Conservation (phyloP, 2,329 filamentous ascomycete genomes). For the Pseudogymnoascus sp. region DNA sequence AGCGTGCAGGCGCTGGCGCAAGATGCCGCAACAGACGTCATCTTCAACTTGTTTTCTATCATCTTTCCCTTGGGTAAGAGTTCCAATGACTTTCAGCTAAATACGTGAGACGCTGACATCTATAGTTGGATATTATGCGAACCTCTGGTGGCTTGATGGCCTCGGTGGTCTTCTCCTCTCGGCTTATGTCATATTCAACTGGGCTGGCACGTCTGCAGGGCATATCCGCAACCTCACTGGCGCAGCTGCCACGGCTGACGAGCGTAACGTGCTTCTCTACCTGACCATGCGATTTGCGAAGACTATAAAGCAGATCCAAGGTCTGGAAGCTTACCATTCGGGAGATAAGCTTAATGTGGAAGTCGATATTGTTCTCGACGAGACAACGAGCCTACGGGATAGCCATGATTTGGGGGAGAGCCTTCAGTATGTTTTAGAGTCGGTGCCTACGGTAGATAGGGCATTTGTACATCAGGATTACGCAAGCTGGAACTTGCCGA, state of each 20-base stretch:
- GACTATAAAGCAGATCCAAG: constrained; percentile 46
- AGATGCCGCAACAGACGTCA: constrained; percentile 56
- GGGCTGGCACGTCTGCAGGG: constrained; percentile 52
- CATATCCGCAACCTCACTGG: constrained; percentile 52
- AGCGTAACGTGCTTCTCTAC: constrained; percentile 50
- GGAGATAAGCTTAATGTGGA: constrained; percentile 57
- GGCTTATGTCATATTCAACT: constrained; percentile 61
- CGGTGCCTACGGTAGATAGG: constrained; percentile 33
- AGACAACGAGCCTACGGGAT: constrained; percentile 41
- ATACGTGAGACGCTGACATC: neutral
- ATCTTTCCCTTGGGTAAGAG: constrained; percentile 44
- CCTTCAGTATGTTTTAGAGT: constrained; percentile 53
- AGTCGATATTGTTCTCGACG: constrained; percentile 50
- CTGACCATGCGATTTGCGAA: constrained; percentile 50
- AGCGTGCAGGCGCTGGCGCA: constrained; percentile 56
- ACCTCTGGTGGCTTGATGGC: constrained; percentile 60
- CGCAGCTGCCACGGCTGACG: constrained; percentile 43
- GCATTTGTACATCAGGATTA: constrained; percentile 36
- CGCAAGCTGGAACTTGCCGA: constrained; percentile 28
- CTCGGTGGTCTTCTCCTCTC: constrained; percentile 54
- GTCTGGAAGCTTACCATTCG: constrained; percentile 49
- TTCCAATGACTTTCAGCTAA: neutral
- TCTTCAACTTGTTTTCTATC: constrained; percentile 56
- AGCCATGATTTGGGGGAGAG: constrained; percentile 55
- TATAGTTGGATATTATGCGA: constrained; percentile 45